These are phyloP conservation scores for Suillus decipiens DNA, from an alignment of 768 basidiomycete species.

Conservation along the genomic window DNA sequence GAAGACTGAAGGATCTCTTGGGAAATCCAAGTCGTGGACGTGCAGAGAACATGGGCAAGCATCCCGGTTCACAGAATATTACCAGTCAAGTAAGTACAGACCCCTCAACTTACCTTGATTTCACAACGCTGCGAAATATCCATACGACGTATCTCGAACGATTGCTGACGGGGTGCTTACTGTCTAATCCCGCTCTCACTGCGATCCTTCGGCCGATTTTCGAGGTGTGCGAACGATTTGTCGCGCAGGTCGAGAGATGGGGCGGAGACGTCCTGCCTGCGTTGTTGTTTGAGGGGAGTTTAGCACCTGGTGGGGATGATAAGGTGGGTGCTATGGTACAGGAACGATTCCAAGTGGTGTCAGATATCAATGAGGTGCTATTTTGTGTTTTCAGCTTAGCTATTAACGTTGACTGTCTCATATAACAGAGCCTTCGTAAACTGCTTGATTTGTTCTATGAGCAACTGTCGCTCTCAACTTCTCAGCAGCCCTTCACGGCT, in stretches of 20 bases:
- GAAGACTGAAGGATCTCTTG: conserved; percentile 64
- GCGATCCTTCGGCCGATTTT: conserved; percentile 69
- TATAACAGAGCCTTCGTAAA: conserved; percentile 61
- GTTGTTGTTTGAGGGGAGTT: conserved; percentile 77
- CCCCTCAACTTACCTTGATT: conserved; percentile 60
- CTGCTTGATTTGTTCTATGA: conserved; percentile 80
- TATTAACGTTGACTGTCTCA: conserved; percentile 2
- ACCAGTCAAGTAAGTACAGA: conserved; percentile 10
- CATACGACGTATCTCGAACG: conserved; percentile 82
- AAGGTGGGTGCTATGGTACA: conserved; percentile 72
- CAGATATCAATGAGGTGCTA: conserved; percentile 75
- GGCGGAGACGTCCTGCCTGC: conserved; percentile 89
- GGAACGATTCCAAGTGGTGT: conserved; percentile 66
- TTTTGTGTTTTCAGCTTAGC: not conserved
- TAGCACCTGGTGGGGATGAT: conserved; percentile 52
- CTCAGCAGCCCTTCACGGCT: conserved; percentile 66
- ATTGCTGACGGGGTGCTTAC: conserved; percentile 74
- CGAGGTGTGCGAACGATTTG: conserved; percentile 83
- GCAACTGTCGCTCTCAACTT: conserved; percentile 72
- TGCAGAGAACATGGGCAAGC: conserved; percentile 22
- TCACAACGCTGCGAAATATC: conserved; percentile 80
- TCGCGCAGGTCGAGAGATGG: conserved; percentile 90
- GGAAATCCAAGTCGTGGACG: conserved; percentile 25
- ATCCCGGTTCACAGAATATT: conserved; percentile 10
- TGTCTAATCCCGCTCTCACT: conserved; percentile 66